Evolutionary conservation across 2,329 filamentous ascomycete species (phyloP).

Genomic region (Phialocephala subalpina): DNA sequence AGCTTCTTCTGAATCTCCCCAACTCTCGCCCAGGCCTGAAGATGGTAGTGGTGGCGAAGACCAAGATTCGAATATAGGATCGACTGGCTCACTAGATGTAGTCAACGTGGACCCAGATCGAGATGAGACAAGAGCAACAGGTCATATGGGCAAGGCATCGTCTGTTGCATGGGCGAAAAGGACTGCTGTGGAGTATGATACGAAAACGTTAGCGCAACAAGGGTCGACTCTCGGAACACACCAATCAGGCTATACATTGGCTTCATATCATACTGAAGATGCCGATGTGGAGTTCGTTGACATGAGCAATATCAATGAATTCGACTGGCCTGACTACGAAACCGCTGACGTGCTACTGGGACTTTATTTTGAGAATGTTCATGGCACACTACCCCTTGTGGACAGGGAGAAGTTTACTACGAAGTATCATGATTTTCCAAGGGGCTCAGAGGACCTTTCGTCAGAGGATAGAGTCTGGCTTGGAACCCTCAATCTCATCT

Average conservation of each 20-base stretch:
- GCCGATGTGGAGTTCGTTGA: conserved; percentile 34
- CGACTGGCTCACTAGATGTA: conserved; percentile 38
- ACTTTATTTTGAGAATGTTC: conserved; percentile 36
- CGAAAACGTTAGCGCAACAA: not conserved
- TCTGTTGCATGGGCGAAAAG: conserved; percentile 37
- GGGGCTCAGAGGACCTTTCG: conserved; percentile 16
- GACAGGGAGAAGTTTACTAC: conserved; percentile 30
- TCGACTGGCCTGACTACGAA: conserved; percentile 32
- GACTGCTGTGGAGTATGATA: conserved; percentile 25
- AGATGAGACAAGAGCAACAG: conserved; percentile 34
- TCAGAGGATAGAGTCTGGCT: conserved; percentile 33
- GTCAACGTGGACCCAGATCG: conserved; percentile 35
- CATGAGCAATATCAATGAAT: conserved; percentile 25
- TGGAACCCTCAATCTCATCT: conserved; percentile 36
- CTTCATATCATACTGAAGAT: conserved; percentile 39
- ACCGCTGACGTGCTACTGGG: conserved; percentile 30
- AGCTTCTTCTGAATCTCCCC: not conserved
- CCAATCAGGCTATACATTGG: conserved; percentile 14
- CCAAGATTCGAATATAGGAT: conserved; percentile 35
- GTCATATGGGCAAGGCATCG: conserved; percentile 37
- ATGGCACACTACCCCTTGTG: conserved; percentile 34
- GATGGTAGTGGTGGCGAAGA: conserved; percentile 23
- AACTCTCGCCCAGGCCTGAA: conserved; percentile 18
- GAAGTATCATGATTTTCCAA: conserved; percentile 26
- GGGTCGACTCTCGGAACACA: conserved; percentile 9